Evolutionary conservation across 192 early-diverging fungal genomes (phyloP).

Genomic region (Oehlia diaphana): DNA sequence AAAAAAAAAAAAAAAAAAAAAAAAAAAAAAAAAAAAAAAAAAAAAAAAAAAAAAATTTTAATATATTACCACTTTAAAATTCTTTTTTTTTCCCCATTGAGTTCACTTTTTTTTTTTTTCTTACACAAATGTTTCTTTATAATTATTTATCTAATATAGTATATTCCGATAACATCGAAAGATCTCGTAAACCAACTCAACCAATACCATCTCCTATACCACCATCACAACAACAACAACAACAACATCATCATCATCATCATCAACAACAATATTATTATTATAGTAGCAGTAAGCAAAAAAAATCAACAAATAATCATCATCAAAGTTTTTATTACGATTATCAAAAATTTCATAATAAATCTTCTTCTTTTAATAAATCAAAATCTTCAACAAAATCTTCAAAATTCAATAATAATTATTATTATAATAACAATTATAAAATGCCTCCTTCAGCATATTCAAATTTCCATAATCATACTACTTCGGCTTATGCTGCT

Average conservation of each 20-base stretch:
- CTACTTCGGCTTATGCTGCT: background rate
- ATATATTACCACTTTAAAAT: background rate
- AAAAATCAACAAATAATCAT: background rate
- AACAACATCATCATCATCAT: no score
- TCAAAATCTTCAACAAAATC: background rate
- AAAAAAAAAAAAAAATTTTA: background rate
- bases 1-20: no score
- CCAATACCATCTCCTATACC: background rate
- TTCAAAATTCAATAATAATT: background rate
- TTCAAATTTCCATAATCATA: background rate
- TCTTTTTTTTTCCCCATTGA: background rate
- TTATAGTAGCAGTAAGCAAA: background rate
- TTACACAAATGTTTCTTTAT: constrained; percentile 1
- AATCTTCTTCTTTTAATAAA: background rate
- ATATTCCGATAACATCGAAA: background rate
- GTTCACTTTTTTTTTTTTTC: background rate
- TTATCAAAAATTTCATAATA: background rate
- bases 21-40: no score
- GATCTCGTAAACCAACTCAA: background rate
- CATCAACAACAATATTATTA: background rate
- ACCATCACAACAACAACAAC: background rate
- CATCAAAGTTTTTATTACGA: background rate
- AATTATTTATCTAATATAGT: background rate
- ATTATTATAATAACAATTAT: background rate
- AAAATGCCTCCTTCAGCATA: constrained; percentile 9